These are phyloP conservation scores for Claviceps quebecensis DNA, from an alignment of 2,329 filamentous ascomycete genomes.

Conservation along the genomic window DNA sequence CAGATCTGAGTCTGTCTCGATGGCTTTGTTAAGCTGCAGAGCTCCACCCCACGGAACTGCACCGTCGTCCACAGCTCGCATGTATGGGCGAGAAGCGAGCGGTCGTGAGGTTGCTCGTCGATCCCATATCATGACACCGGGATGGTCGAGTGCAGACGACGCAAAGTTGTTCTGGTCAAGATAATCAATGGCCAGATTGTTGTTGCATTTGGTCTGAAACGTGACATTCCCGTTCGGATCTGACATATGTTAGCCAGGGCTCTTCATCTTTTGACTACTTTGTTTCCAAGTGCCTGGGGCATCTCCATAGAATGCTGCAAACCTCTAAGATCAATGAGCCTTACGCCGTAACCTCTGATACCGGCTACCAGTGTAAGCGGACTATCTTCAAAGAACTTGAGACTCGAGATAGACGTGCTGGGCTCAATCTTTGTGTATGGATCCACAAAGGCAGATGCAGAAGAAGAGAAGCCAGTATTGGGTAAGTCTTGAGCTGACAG, in stretches of 20 bases:
- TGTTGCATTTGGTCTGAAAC: slow-evolving; percentile 54
- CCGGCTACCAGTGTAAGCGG: slow-evolving; percentile 64
- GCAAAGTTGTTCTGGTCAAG: slow-evolving; percentile 73
- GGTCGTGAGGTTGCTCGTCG: slow-evolving; percentile 45
- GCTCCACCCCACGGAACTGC: slow-evolving; percentile 49
- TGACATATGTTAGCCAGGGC: slow-evolving; percentile 13
- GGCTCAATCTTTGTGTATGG: slow-evolving; percentile 46
- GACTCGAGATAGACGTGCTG: slow-evolving; percentile 64
- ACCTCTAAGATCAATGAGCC: slow-evolving; percentile 70
- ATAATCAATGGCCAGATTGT: slow-evolving; percentile 65
- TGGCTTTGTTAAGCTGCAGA: slow-evolving; percentile 41
- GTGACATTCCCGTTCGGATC: slow-evolving; percentile 38
- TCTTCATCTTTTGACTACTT: neutral
- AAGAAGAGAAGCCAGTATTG: slow-evolving; percentile 34
- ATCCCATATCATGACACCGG: slow-evolving; percentile 67
- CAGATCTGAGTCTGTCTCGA: slow-evolving; percentile 39
- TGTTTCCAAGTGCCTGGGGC: neutral
- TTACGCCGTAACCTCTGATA: slow-evolving; percentile 59
- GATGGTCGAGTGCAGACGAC: slow-evolving; percentile 62
- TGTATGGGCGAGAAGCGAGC: slow-evolving; percentile 38
- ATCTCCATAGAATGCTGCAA: slow-evolving; percentile 8
- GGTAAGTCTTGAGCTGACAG: slow-evolving; percentile 35
- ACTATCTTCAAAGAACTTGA: slow-evolving; percentile 67
- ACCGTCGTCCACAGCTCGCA: slow-evolving; percentile 45
- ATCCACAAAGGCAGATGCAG: slow-evolving; percentile 36